Evolutionary conservation across 169 alveolate genomes (phyloP), one percentile per base, ranked within the genome.

Genomic region (Plasmodium adleri): DNA sequence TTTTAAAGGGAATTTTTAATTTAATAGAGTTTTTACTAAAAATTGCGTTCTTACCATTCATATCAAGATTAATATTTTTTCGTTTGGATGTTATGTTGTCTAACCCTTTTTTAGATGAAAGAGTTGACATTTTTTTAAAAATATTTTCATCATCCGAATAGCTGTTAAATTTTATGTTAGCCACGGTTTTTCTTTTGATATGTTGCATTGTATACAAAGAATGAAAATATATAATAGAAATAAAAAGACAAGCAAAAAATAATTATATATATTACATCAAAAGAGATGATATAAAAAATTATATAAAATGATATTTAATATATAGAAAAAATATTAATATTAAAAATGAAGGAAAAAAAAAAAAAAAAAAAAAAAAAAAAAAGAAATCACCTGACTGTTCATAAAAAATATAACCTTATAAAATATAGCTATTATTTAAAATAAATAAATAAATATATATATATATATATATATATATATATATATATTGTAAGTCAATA

Each of bases 111-210:
- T 24, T 60, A 13, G 32, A 50, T 15, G 88, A 74, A 54, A 15
- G 10, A 6, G 7, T 60, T 8, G 62, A 20, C 15, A 6, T 45
- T 59, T 43, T 60, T 28, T 43, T 17, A 24, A 24, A 49, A 62
- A 45, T 32, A 47, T 5, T 60, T 24, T 26, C 12, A 7, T 74
- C 64, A 54, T 47, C 43, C 54, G 73, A 74, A 60, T 24, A 32
- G 66, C 22, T 45, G 13, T 26, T 56, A 66, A 50, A 74, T 59
- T 68, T 66, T 9, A 39, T 50, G 26, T 43, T 74, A 60, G 72
- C 88, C 8, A 59, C 24, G n/a, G 88, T 74, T 74, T 62, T 74
- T 32, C 88, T 63, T 54, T 74, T 74, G 20, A 54, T 28, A 54
- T 74, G 45, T 22, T 62, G 28, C 88, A 74, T 74, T 54, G 67